Percentiles rank a stretch among this genome's conserved stretches.
Conservation (phyloP, 306 rosid genomes). For the Prunus mongolica region DNA sequence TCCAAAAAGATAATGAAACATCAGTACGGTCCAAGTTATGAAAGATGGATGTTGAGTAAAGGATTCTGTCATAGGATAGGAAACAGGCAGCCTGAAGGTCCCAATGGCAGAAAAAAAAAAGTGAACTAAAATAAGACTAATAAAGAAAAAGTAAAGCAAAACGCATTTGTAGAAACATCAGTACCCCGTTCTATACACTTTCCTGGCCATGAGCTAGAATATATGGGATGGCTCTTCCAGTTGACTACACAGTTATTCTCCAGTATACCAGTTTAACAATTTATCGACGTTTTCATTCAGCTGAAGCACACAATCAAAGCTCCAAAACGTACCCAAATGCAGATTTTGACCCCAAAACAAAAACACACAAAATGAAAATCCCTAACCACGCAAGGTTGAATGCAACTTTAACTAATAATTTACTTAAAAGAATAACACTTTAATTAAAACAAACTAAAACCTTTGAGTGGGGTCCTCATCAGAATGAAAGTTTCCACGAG, state of each 20-base stretch:
- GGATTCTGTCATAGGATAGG: background rate
- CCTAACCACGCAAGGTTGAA: background rate
- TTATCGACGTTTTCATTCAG: background rate
- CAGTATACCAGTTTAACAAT: background rate
- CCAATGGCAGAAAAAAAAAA: background rate
- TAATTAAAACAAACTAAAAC: constrained; percentile 26
- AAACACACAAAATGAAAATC: background rate
- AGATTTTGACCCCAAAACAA: background rate
- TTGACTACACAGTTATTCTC: background rate
- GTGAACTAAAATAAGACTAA: background rate
- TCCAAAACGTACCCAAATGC: background rate
- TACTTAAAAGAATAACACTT: background rate
- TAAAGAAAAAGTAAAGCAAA: background rate
- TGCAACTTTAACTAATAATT: constrained; percentile 1
- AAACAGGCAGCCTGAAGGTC: background rate
- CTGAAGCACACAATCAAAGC: background rate
- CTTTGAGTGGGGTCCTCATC: constrained; percentile 93
- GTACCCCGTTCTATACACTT: background rate
- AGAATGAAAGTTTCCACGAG: constrained; percentile 82
- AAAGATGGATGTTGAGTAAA: background rate
- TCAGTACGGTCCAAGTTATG: background rate
- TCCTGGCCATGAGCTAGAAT: background rate
- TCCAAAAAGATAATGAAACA: constrained; percentile 4
- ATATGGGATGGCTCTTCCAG: background rate
- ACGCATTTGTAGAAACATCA: background rate